Evolutionary conservation across 306 rosid species (phyloP), one percentile per base, ranked within the genome.

Genomic region (Nissolia schottii): DNA sequence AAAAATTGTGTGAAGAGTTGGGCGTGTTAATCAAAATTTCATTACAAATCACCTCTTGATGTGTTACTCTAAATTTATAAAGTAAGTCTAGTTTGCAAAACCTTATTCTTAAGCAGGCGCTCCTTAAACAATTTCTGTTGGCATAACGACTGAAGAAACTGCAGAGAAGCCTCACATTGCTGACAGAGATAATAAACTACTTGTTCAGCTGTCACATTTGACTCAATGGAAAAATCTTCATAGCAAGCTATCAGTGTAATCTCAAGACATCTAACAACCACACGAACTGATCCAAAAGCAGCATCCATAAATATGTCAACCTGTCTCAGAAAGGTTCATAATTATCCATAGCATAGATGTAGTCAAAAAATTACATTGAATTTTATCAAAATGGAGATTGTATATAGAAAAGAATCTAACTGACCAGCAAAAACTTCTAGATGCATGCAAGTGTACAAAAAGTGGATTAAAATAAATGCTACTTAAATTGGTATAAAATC

Each of bases 81-180:
- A 72, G 45, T 5, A 58, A 53, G 50, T 80, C 64, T 64, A 49
- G 70, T 70, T 73, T 71, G 51, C 19, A 75, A 63, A 67, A 94
- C 97, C 98, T 94, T 94, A 84, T 91, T 89, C 79, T 79, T 91
- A 65, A 94, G 86, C 59, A 94, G 85, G 64, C 87, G 88, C 85
- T 94, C 98, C 73, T 88, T 89, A 79, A 91, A 94, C 73, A 79
- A 60, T 63, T 86, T 91, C 64, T 91, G 98, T 72, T 94, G 98
- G 84, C 96, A 89, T 55, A 91, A 65, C 28, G 82, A 83, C 75
- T 85, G 98, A 75, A 94, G 92, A 91, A 87, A 89, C 82, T 94
- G 98, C 72, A 94, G 77, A 80, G 97, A 94, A 73, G 95, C 97
- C 77, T 94, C 98, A 79, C 97, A 91, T 78, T 91, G 98, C 87